Conservation (phyloP, 805 yeast genomes). For the Candida michaelii region DNA sequence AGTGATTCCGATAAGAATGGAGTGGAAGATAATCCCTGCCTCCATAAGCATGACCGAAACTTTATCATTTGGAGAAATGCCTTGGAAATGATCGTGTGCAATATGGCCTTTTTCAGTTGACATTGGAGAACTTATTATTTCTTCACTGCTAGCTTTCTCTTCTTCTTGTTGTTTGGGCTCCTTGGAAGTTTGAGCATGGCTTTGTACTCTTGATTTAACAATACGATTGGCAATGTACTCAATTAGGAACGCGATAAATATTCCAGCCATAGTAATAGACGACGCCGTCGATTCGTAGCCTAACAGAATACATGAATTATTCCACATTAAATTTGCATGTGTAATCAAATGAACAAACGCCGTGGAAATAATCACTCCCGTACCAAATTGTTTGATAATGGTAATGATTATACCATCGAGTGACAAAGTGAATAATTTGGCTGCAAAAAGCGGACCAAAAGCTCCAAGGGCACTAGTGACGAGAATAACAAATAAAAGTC, state of each 20-base stretch:
- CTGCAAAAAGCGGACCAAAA: slow-evolving; percentile 19
- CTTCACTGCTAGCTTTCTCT: no score
- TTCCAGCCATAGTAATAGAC: slow-evolving; percentile 31
- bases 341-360: slow-evolving; percentile 33
- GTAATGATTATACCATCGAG: slow-evolving; percentile 19
- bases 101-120: neutral
- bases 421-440: no score
- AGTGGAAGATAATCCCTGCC: slow-evolving; percentile 33
- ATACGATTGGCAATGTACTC: slow-evolving; percentile 18
- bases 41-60: slow-evolving; percentile 20
- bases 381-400: slow-evolving; percentile 26
- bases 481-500: slow-evolving; percentile 34
- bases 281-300: slow-evolving; percentile 26
- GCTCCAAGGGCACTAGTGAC: slow-evolving; percentile 34
- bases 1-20: slow-evolving; percentile 29
- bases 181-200: no score
- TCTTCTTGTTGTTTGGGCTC: no score
- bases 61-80: slow-evolving; percentile 8
- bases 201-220: no score
- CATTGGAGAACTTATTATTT: no score
- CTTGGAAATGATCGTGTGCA: neutral
- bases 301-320: slow-evolving; percentile 21
- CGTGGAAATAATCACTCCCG: slow-evolving; percentile 32
- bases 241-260: slow-evolving; percentile 23
- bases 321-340: slow-evolving; percentile 28